Conservation (phyloP, 2,329 filamentous ascomycete genomes). For the Fusarium scirpi region DNA sequence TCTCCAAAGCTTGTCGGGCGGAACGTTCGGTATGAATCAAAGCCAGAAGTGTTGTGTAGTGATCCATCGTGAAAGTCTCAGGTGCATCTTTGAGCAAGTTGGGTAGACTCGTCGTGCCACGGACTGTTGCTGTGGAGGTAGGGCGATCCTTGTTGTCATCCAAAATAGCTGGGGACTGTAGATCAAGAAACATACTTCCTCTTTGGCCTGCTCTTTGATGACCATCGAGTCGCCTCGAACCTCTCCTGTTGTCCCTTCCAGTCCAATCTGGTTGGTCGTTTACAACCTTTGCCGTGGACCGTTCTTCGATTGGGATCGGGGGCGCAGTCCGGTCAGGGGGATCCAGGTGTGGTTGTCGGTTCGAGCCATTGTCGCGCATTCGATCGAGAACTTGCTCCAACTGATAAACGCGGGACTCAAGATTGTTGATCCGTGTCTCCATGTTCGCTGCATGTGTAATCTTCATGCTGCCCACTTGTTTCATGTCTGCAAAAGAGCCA, state of each 20-base stretch:
- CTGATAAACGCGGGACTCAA: conserved; percentile 65
- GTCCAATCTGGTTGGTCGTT: conserved; percentile 4
- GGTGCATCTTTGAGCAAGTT: conserved; percentile 51
- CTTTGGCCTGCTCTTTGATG: conserved; percentile 54
- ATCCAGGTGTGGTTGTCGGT: conserved; percentile 52
- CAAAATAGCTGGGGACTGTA: conserved; percentile 8
- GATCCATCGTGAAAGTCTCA: conserved; percentile 56
- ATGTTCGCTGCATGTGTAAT: conserved; percentile 67
- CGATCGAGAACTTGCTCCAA: conserved; percentile 66
- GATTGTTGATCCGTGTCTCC: conserved; percentile 63
- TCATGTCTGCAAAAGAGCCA: conserved; percentile 59
- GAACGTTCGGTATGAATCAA: conserved; percentile 69
- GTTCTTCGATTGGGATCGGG: conserved; percentile 41
- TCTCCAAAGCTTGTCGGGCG: conserved; percentile 67
- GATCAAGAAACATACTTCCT: conserved; percentile 57
- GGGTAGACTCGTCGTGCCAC: conserved; percentile 61
- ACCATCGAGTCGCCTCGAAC: conserved; percentile 45
- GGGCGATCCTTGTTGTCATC: conserved; percentile 50
- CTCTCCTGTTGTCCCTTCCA: conserved; percentile 7
- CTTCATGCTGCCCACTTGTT: conserved; percentile 65
- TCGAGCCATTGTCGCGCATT: conserved; percentile 61
- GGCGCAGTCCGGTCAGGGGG: conserved; percentile 45
- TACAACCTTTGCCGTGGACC: conserved; percentile 1
- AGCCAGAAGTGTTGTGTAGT: conserved; percentile 63
- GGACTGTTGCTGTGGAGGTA: conserved; percentile 61